Base-by-base conservation (phyloP, 1,139 yeast species). In the Geotrichum bryndzae region DNA sequence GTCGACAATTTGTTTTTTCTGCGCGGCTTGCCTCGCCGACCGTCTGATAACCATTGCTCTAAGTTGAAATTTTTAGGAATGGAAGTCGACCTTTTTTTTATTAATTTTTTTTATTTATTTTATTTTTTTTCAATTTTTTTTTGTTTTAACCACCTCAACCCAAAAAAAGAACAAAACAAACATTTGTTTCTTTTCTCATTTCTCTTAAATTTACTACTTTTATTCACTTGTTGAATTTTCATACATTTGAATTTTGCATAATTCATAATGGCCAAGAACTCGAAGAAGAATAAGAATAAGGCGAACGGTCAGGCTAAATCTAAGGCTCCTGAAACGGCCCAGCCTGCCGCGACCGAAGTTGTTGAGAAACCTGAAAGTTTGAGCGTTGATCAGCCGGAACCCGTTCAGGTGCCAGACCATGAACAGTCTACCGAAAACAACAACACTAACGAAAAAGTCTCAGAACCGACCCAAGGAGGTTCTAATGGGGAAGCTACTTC, bases 1-100 rank as follows among this genome's bases (percentile, higher is more conserved):
- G 8, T 35, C 56, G 25, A 53, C 45, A 35, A 15, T 6, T n/a
- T 53, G 46, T 6, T 22, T 33, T 45, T 35, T 53, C 13, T 35
- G 46, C 15, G 31, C 50, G 8, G 56, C 56, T n/a, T 53, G 50
- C 10, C 56, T 53, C 18, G 56, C 48, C 5, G 56, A 53, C 31
- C 56, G 15, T 22, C 56, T 25, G 5, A 53, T 29, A 4, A 41
- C 48, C 48, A 41, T 41, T 41, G 22, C 5, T 41, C n/a, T 3
- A 3, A 7, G 10, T 41, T 41, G n/a, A 18, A 23, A 5, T 41
- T 41, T n/a, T 41, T 35, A 29, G 10, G 5, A 29, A 8, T 5
- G 33, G 33, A 29, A 15, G 41, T 35, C n/a, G n/a, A 11, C 18
- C 13, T n/a, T 41, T 41, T 41, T 41, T 41, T 41, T 41, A n/a